Evolutionary conservation across 2,329 filamentous ascomycete species (phyloP), one percentile per base, ranked within the genome.

Genomic region (Scytalidium lignicola): DNA sequence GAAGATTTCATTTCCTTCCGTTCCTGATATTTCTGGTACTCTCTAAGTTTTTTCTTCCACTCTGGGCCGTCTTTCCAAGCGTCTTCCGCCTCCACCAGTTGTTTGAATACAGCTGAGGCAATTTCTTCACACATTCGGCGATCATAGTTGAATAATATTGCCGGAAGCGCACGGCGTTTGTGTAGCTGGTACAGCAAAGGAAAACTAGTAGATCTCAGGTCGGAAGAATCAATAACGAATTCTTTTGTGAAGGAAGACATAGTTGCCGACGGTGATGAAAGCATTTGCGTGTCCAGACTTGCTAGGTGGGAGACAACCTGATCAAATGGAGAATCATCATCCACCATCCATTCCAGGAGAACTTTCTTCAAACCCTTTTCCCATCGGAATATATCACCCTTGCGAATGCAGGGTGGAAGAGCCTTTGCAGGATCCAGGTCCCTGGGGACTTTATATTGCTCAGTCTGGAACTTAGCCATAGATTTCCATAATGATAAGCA

Each of bases 91-190:
- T 70, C 59, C 44, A 74, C 61, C 0, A 90, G 68, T 50, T 80
- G 71, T 0, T 65, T 56, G 1, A 84, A 62, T 0, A 90, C 57
- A 0, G 66, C 58, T 20, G 64, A 56, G 21, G 79, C 75, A 22
- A 86, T 76, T 9, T 65, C 63, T 63, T 90, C 86, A 58, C 88
- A 91, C 23, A 70, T 65, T 1, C 65, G 64, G 43, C 86, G 80
- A 55, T 90, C 84, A 57, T 88, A 92, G 61, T 88, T 88, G 71
- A 92, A 92, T 1, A 90, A 65, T 12, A 92, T 81, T 0, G 84
- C 86, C 0, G 87, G 88, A 1, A 92, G 71, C 0, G 83, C 85
- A 48, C 80, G 76, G 49, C 82, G 78, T 15, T 73, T 69, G 44
- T 88, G 77, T 1, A 90, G 71, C 26, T 82, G 75, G 15, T 70